These are phyloP conservation scores for Ceratocystis huliohia DNA, from an alignment of 2,329 filamentous ascomycete species.

Conservation along the genomic window DNA sequence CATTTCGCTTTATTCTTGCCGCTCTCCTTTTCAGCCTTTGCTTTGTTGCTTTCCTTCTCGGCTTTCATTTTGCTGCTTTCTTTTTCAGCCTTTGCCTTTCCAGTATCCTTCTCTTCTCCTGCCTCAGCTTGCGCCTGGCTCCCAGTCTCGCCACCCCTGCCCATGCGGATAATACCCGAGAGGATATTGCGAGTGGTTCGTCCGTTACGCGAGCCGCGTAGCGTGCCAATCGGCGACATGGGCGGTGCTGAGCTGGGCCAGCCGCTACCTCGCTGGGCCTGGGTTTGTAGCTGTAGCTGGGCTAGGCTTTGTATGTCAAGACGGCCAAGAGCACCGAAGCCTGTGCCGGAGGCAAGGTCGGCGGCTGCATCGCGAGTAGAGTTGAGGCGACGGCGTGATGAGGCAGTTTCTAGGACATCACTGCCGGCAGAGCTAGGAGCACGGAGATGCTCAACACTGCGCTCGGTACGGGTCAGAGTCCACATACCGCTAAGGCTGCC, in stretches of 20 bases:
- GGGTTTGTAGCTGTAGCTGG: conserved; percentile 16
- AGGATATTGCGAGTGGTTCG: conserved; percentile 33
- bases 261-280: background rate
- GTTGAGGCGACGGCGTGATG: conserved; percentile 11
- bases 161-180: conserved; percentile 36
- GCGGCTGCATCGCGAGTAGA: conserved; percentile 4
- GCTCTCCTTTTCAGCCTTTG: background rate
- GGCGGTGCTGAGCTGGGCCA: conserved; percentile 1
- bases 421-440: conserved; percentile 42
- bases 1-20: conserved; percentile 3
- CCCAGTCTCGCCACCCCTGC: conserved; percentile 29
- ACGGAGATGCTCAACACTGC: conserved; percentile 26
- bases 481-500: conserved; percentile 20
- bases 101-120: background rate
- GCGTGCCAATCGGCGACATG: conserved; percentile 23
- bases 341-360: conserved; percentile 13
- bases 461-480: conserved; percentile 13
- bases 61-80: background rate
- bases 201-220: conserved; percentile 27
- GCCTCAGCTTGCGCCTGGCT: background rate
- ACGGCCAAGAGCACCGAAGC: conserved; percentile 22
- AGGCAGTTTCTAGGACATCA: conserved; percentile 28
- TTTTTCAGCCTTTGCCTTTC: background rate
- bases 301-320: conserved; percentile 17
- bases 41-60: background rate